Conservation (phyloP, 352 stramenopile genomes). For the Phytopythium litorale region DNA sequence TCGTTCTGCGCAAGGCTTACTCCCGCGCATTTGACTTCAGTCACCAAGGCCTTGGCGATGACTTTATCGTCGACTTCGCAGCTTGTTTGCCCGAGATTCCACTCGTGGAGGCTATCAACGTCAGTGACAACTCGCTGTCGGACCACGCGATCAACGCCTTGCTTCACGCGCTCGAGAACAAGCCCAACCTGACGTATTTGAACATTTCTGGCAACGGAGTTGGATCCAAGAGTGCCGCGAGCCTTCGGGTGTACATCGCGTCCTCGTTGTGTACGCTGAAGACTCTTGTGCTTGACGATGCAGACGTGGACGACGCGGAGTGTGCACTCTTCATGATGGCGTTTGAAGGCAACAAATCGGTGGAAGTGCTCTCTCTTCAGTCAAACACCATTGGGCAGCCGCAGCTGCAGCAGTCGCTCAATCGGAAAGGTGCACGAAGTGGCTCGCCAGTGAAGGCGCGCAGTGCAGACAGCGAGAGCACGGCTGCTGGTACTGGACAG, state of each 20-base stretch:
- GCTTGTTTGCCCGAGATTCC: slow-evolving; percentile 54
- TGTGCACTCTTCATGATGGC: slow-evolving; percentile 65
- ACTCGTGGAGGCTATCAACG: slow-evolving; percentile 64
- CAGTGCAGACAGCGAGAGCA: background rate
- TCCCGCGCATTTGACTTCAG: slow-evolving; percentile 48
- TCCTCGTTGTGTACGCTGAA: slow-evolving; percentile 61
- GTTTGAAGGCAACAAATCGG: slow-evolving; percentile 71
- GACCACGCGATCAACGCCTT: slow-evolving; percentile 47
- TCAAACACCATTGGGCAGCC: slow-evolving; percentile 74
- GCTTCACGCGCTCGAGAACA: slow-evolving; percentile 60
- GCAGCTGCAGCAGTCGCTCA: background rate
- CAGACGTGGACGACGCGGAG: slow-evolving; percentile 59
- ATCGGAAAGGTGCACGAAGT: background rate
- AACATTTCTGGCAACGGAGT: slow-evolving; percentile 66
- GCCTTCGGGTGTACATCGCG: slow-evolving; percentile 54
- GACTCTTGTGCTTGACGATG: slow-evolving; percentile 46
- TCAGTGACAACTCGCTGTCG: slow-evolving; percentile 51
- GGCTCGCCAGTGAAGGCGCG: background rate
- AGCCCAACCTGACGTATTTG: slow-evolving; percentile 52
- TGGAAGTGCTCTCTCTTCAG: slow-evolving; percentile 53
- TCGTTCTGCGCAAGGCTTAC: slow-evolving; percentile 47
- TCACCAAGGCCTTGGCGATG: slow-evolving; percentile 57
- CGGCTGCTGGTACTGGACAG: background rate
- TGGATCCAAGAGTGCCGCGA: slow-evolving; percentile 31
- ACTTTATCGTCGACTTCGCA: slow-evolving; percentile 58